A percentile compares a stretch with the other conserved stretches of the same genome.
Evolutionary conservation across 1,284 basidiomycete species (phyloP).

Genomic region (Microbotryomycetes sp.): DNA sequence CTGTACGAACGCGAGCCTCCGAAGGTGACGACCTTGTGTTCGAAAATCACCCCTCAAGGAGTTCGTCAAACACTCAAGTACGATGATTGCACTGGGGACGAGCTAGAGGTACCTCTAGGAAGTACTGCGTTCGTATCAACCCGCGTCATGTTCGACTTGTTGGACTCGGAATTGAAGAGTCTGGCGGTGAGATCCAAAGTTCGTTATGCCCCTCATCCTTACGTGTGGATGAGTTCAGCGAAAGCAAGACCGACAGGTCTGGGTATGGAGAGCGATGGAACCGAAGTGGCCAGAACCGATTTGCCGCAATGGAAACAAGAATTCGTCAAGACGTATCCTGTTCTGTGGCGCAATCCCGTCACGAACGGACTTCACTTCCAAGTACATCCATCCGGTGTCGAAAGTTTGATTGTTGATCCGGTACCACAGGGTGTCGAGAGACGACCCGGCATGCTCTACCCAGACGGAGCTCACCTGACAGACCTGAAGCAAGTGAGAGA

Average conservation of each 20-base stretch:
- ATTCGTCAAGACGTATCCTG: constrained; percentile 63
- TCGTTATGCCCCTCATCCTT: constrained; percentile 64
- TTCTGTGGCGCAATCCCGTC: constrained; percentile 75
- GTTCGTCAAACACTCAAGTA: constrained; percentile 64
- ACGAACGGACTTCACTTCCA: constrained; percentile 70
- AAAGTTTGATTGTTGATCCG: constrained; percentile 52
- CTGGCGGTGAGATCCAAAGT: constrained; percentile 70
- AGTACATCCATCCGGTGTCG: constrained; percentile 40
- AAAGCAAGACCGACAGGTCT: constrained; percentile 65
- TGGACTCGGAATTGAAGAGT: constrained; percentile 68
- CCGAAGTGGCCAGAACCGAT: constrained; percentile 58
- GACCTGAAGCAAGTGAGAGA: constrained; percentile 65
- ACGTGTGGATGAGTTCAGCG: constrained; percentile 77
- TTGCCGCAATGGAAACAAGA: constrained; percentile 67
- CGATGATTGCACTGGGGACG: constrained; percentile 82
- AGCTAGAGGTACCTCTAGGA: constrained; percentile 71
- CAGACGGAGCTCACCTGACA: constrained; percentile 63
- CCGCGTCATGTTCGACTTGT: constrained; percentile 74
- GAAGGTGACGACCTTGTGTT: constrained; percentile 78
- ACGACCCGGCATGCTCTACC: constrained; percentile 56
- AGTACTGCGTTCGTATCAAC: constrained; percentile 73
- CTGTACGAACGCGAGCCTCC: constrained; percentile 68
- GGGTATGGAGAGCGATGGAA: constrained; percentile 66
- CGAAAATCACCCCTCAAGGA: constrained; percentile 58
- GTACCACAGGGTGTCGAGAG: constrained; percentile 53